Evolutionary conservation across 495 filamentous ascomycete genomes (phyloP).

Genomic region (Neohortaea acidophila): DNA sequence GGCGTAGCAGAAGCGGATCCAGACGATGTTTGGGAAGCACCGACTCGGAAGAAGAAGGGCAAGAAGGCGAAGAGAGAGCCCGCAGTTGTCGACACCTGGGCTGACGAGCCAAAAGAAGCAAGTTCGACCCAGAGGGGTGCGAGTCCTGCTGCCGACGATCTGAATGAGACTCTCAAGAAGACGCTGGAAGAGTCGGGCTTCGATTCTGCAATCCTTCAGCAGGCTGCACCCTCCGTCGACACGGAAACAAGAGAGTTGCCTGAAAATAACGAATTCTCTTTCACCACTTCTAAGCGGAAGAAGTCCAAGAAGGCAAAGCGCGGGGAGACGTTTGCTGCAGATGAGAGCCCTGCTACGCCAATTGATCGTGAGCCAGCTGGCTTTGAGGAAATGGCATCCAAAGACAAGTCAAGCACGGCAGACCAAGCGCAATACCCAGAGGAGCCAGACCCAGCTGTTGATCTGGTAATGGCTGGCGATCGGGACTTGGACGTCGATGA

Average conservation of each 20-base stretch:
- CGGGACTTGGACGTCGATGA: constrained; percentile 16
- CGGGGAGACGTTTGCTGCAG: neutral
- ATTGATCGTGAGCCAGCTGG: too few species aligned
- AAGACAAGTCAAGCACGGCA: neutral
- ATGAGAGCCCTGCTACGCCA: too few species aligned
- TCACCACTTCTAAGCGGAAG: constrained; percentile 13
- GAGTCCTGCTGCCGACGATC: constrained; percentile 3
- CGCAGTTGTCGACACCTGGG: neutral
- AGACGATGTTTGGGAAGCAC: constrained; percentile 19
- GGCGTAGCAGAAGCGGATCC: constrained; percentile 23
- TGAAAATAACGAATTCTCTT: constrained; percentile 4
- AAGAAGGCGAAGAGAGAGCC: neutral
- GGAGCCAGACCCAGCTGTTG: constrained; percentile 1
- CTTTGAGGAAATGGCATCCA: too few species aligned
- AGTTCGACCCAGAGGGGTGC: neutral
- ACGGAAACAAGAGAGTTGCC: too few species aligned
- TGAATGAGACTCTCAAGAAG: constrained; percentile 7
- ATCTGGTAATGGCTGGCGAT: constrained; percentile 7
- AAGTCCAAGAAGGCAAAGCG: constrained; percentile 16
- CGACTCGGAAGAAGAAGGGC: constrained; percentile 17
- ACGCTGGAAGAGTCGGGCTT: constrained; percentile 15
- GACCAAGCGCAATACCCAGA: neutral
- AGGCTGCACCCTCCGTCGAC: neutral
- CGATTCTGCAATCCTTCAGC: constrained; percentile 12
- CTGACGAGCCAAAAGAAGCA: neutral